Evolutionary conservation across 176 grass and related monocot species (phyloP), one percentile per base, ranked within the genome.

Genomic region (Poa annua): DNA sequence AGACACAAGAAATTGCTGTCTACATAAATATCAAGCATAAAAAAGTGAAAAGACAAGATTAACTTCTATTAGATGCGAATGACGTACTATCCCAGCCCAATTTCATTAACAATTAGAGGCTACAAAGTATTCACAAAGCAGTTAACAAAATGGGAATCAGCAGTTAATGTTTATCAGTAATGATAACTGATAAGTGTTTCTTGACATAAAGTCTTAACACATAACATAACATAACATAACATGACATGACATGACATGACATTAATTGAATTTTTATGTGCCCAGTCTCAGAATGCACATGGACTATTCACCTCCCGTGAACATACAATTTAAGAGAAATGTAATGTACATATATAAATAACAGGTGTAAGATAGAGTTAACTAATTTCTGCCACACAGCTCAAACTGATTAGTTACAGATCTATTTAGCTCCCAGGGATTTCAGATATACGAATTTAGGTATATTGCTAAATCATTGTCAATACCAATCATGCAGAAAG

Each of bases 21-120:
- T 60, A 17, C 62, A 78, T 61, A 84, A 69, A 86, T 86, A 22
- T 74, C 61, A 71, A 39, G 20, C 34, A 74, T 65, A 73, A 78
- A 83, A 83, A 19, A 20, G 54, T 17, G 57, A 71, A 79, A 79
- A 3, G 73, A 48, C 65, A 35, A 7, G 65, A 16, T 67, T 41
- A 90, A 57, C 29, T 72, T 49, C 42, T 9, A 71, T 25, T 71
- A 42, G 38, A 70, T 44, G 68, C 21, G 7, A 72, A 8, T 7
- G 22, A 49, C 21, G 16, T 8, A 13, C 24, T 49, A 49, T 16
- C 42, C 41, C 69, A 72, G 21, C 7, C 41, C 69, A 48, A 26
- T 26, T 72, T 17, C 4, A 72, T 48, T 72, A 72, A 32, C 70
- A 50, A 32, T 8, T 32, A 73, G 24, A 73, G 14, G 44, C 21